Base-by-base conservation (phyloP, 257 asterid species). In the Ilex asprella region DNA sequence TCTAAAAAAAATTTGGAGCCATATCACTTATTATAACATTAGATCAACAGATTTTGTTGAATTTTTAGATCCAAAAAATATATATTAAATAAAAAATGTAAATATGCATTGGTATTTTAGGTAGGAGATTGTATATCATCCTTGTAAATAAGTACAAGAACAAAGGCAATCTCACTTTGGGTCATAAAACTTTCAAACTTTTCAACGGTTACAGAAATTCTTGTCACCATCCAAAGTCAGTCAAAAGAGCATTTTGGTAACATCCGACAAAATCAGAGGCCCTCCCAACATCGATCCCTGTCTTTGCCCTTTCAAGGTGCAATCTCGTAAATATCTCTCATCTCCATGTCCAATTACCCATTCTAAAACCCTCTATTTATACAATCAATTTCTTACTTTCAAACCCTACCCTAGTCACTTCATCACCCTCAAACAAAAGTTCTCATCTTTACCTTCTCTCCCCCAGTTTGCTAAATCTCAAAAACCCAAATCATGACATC, bases 171-270 rank as follows among this genome's bases (percentile, higher is more conserved):
- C 43, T 59, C 71, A 83, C 56, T 71, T 73, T 69, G 46, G 39
- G 39, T 62, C 68, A 73, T 68, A 79, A 21, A 61, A 70, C 61
- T 71, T 70, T 72, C 43, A 68, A 67, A 55, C 77, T 62, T 80
- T 72, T 81, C 85, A 82, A 81, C 87, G 81, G 90, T 80, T 79
- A 74, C 78, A 62, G 75, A 63, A 70, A 53, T 64, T 76, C 44
- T 76, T 81, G 74, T 73, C 68, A 75, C 83, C 73, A 76, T 82
- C 69, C 60, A 74, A 77, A 55, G 72, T 61, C 88, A 79, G 93
- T 90, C 97, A 90, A 90, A 90, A 81, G 82, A 53, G 68, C 79
- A 84, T 86, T 84, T 89, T 76, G 78, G 81, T 74, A 78, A 82
- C 68, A 83, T 73, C 86, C 85, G 81, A 85, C 89, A 81, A 85